Percentiles rank a stretch among this genome's conserved stretches.
Conservation (phyloP, 78 protist genomes). For the Dictyostelium purpureum region DNA sequence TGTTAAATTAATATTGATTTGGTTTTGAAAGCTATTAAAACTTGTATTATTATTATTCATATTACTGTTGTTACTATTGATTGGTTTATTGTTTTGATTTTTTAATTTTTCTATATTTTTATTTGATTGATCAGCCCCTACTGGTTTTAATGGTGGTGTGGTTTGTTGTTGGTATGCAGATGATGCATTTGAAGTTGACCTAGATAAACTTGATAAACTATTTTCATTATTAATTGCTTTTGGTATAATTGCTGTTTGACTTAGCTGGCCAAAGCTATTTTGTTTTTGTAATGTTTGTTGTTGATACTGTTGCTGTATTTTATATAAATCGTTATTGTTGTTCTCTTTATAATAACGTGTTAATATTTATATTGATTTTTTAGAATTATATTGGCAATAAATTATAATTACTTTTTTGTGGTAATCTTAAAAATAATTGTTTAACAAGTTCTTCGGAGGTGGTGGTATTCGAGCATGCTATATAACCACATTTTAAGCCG, state of each 20-base stretch:
- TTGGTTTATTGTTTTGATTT: no score
- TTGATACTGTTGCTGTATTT: neutral
- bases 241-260: constrained; percentile 1
- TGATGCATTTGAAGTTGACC: constrained; percentile 26
- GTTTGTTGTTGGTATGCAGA: neutral
- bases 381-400: neutral
- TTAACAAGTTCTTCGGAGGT: constrained; percentile 69
- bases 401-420: neutral
- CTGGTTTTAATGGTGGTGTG: neutral
- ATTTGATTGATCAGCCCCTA: no score
- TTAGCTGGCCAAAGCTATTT: neutral
- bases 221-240: neutral
- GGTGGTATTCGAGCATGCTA: constrained; percentile 30
- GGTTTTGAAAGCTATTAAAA: neutral
- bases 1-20: neutral
- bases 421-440: constrained; percentile 28
- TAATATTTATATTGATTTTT: neutral
- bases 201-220: neutral
- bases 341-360: neutral
- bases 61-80: neutral
- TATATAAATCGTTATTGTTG: neutral
- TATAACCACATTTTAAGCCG: constrained; percentile 53
- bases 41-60: neutral
- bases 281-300: neutral
- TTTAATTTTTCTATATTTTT: no score